Evolutionary conservation across 1,284 basidiomycete genomes (phyloP), one percentile per base, ranked within the genome.

Genomic region (Naganishia albida): DNA sequence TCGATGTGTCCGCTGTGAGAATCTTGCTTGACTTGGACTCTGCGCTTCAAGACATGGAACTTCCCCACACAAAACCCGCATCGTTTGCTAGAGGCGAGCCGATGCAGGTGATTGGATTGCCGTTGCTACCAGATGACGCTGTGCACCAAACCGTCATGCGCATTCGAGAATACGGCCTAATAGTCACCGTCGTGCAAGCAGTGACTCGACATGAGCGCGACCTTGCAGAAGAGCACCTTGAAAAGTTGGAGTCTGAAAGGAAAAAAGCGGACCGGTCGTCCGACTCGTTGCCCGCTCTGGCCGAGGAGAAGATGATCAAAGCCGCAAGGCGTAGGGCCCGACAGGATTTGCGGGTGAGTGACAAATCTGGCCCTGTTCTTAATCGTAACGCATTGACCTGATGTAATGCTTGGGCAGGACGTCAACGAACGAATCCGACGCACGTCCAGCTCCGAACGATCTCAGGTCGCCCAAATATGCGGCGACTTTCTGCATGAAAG

Each of bases 21-120:
- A 60, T 60, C 10, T 23, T 60, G 38, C 57, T 60, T 8, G 57
- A 60, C 48, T 25, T 60, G 46, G 57, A 60, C 28, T 60, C 57
- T 2, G 57, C 57, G 18, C 46, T 60, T 7, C 57, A 60, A 42
- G 57, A 60, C 20, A 2, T 60, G 16, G 57, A 60, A 26, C 44
- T 60, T 16, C 23, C 57, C 25, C 57, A 30, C 8, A 50, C 39
- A 42, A 49, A 60, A 18, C 15, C 46, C 2, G 38, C 15, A 30
- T n/a, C 46, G 16, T 13, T 50, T 4, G 7, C 46, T 16, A 39
- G 34, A 18, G 46, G 56, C 28, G 57, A 42, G 25, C n/a, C 57
- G 16, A 25, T 46, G 10, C 57, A 20, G 0, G 23, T 60, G 20
- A 50, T 60, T 18, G 57, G 46, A 34, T 26, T 60, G n/a, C 57